phyloP scores from a whole-genome alignment of 805 yeast genomes.

The Starmerella stellata region DNA sequence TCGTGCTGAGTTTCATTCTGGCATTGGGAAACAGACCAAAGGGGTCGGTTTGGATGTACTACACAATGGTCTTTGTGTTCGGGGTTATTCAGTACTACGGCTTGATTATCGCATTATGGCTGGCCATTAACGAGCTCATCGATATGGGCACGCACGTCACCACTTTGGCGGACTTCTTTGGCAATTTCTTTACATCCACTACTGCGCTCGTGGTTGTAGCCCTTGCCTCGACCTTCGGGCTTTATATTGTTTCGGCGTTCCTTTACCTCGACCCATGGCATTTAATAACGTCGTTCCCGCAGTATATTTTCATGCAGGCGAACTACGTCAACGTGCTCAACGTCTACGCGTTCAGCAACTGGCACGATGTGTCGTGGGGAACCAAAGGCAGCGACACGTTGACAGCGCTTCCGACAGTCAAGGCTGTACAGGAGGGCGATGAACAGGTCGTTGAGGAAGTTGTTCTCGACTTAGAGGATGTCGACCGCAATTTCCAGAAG shows the following conservation, averaged over 20 bases:
- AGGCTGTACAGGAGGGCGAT: constrained; percentile 36
- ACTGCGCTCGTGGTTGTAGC: constrained; percentile 43
- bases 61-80: constrained; percentile 36
- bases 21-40: constrained; percentile 50
- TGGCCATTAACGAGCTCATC: constrained; percentile 37
- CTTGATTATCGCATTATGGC: constrained; percentile 38
- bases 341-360: constrained; percentile 52
- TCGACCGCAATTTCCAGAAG: constrained; percentile 33
- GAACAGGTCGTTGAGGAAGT: constrained; percentile 33
- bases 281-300: constrained; percentile 35
- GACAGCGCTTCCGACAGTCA: constrained; percentile 35
- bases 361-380: constrained; percentile 60
- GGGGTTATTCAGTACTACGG: constrained; percentile 44
- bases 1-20: constrained; percentile 41
- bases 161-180: constrained; percentile 20
- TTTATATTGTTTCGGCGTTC: constrained; percentile 40
- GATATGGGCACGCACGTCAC: constrained; percentile 18
- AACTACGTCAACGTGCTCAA: constrained; percentile 32
- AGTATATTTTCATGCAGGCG: constrained; percentile 25
- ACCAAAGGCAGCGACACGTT: constrained; percentile 47
- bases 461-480: constrained; percentile 33
- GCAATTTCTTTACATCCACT: constrained; percentile 26
- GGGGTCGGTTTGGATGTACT: constrained; percentile 39
- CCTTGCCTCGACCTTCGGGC: constrained; percentile 41
- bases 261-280: constrained; percentile 53